phyloP scores from a whole-genome alignment of 2,329 filamentous ascomycete species.

The Aspergillus sp. region DNA sequence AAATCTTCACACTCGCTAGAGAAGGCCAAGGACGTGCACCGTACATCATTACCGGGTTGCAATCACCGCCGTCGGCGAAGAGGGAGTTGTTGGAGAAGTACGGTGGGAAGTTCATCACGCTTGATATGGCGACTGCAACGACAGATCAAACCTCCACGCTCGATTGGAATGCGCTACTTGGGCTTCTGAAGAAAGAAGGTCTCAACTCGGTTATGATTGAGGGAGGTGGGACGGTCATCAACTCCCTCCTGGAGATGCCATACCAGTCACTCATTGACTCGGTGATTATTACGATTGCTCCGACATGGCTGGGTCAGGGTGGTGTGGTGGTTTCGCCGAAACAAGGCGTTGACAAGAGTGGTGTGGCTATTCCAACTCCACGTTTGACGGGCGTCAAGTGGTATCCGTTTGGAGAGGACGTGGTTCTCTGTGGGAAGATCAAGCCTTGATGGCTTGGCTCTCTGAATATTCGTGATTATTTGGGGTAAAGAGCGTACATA shows the following conservation, averaged over 20 bases:
- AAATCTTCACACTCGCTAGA: slow-evolving; percentile 60
- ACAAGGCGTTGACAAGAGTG: slow-evolving; percentile 45
- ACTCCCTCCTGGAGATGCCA: slow-evolving; percentile 60
- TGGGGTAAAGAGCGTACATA: too few relatives aligned
- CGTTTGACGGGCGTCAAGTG: slow-evolving; percentile 61
- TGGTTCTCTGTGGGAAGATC: slow-evolving; percentile 69
- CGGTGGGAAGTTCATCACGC: slow-evolving; percentile 26
- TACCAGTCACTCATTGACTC: slow-evolving; percentile 60
- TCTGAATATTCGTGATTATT: too few relatives aligned
- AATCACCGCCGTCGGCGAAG: slow-evolving; percentile 9
- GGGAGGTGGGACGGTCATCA: slow-evolving; percentile 77
- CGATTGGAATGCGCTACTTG: slow-evolving; percentile 60
- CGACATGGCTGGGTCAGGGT: slow-evolving; percentile 76
- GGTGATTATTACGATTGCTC: slow-evolving; percentile 83
- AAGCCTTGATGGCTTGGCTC: slow-evolving; percentile 1
- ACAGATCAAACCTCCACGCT: slow-evolving; percentile 11
- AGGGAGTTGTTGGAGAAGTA: slow-evolving; percentile 19
- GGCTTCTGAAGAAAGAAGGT: slow-evolving; percentile 50
- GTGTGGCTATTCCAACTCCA: slow-evolving; percentile 54
- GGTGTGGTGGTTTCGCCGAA: slow-evolving; percentile 74
- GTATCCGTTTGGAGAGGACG: slow-evolving; percentile 73
- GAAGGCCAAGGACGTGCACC: slow-evolving; percentile 65
- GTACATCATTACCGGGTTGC: slow-evolving; percentile 54
- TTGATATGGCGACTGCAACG: slow-evolving; percentile 12
- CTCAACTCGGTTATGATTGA: slow-evolving; percentile 83